A percentile compares a stretch with the other conserved stretches of the same genome.
Conservation (phyloP, 1,284 basidiomycete species). For the Papiliotrema flavescens region DNA sequence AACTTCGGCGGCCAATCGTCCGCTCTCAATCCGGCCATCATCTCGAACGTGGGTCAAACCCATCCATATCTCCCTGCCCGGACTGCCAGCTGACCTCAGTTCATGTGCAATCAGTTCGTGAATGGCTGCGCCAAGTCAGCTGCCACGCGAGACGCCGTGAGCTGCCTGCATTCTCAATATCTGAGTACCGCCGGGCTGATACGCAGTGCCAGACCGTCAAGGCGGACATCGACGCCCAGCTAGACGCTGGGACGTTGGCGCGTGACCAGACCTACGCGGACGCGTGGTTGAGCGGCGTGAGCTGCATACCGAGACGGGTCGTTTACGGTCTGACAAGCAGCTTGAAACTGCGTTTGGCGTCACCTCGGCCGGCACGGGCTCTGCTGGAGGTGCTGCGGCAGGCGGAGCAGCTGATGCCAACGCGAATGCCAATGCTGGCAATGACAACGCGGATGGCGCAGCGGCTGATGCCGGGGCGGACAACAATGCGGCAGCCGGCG, state of each 20-base stretch:
- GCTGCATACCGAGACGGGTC: slow-evolving; percentile 2
- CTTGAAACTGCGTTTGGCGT: slow-evolving; percentile 27
- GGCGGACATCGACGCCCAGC: slow-evolving; percentile 22
- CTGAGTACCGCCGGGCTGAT: not conserved
- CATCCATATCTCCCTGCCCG: not conserved
- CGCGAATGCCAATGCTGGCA: too few relatives aligned
- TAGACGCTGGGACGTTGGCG: slow-evolving; percentile 18
- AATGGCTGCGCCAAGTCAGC: slow-evolving; percentile 38
- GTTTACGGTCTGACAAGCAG: slow-evolving; percentile 6
- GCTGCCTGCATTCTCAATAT: not conserved
- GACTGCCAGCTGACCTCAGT: slow-evolving; percentile 4
- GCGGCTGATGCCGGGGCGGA: too few relatives aligned
- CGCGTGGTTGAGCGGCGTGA: slow-evolving; percentile 29
- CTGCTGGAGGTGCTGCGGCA: slow-evolving; percentile 13
- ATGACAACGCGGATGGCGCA: too few relatives aligned
- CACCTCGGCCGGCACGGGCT: slow-evolving; percentile 8
- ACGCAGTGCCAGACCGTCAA: slow-evolving; percentile 21
- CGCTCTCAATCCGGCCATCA: slow-evolving; percentile 57
- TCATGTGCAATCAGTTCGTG: slow-evolving; percentile 42
- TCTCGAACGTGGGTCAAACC: slow-evolving; percentile 50
- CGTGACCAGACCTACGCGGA: slow-evolving; percentile 33
- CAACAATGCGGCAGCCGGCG: slow-evolving; percentile 13
- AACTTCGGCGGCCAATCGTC: slow-evolving; percentile 26
- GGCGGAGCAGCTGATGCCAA: too few relatives aligned
- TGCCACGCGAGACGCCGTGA: slow-evolving; percentile 19